Evolutionary conservation across 2,329 filamentous ascomycete genomes (phyloP).

Genomic region (Calonectria pteridis): DNA sequence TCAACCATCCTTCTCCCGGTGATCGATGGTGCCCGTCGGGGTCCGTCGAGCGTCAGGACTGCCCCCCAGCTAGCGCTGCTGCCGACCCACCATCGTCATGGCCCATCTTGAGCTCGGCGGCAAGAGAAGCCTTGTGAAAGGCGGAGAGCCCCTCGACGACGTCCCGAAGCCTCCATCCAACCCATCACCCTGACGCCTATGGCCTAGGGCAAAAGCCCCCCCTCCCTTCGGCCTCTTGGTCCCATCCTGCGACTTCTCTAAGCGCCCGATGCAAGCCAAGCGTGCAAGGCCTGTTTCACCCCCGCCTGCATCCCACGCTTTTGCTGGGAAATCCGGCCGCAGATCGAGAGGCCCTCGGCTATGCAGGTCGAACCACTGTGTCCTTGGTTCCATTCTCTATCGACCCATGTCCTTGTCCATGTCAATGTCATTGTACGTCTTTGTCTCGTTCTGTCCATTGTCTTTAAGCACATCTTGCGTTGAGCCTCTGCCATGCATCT

Average conservation of each 20-base stretch:
- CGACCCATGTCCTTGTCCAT: constrained; percentile 9
- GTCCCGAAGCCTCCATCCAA: constrained; percentile 30
- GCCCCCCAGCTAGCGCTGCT: constrained; percentile 33
- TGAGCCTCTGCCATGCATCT: neutral
- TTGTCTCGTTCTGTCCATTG: constrained; percentile 31
- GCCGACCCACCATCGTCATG: constrained; percentile 37
- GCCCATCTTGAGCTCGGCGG: constrained; percentile 46
- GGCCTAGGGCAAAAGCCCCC: neutral
- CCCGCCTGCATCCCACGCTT: constrained; percentile 47
- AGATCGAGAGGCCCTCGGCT: constrained; percentile 54
- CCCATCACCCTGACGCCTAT: constrained; percentile 3
- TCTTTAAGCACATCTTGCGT: neutral
- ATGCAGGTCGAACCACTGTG: constrained; percentile 52
- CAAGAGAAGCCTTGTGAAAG: constrained; percentile 54
- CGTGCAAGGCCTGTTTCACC: constrained; percentile 41
- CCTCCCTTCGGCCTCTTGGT: constrained; percentile 1
- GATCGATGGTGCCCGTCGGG: constrained; percentile 16
- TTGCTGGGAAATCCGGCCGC: constrained; percentile 50
- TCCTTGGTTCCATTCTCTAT: constrained; percentile 19
- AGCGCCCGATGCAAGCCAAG: constrained; percentile 48
- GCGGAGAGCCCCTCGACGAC: constrained; percentile 39
- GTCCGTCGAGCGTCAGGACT: constrained; percentile 3
- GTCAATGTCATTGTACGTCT: constrained; percentile 30
- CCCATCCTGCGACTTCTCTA: constrained; percentile 33
- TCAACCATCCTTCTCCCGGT: constrained; percentile 11